A percentile compares a stretch with the other conserved stretches of the same genome.
phyloP scores from a whole-genome alignment of 2,329 filamentous ascomycete genomes.

The Fusarium praegraminearum region DNA sequence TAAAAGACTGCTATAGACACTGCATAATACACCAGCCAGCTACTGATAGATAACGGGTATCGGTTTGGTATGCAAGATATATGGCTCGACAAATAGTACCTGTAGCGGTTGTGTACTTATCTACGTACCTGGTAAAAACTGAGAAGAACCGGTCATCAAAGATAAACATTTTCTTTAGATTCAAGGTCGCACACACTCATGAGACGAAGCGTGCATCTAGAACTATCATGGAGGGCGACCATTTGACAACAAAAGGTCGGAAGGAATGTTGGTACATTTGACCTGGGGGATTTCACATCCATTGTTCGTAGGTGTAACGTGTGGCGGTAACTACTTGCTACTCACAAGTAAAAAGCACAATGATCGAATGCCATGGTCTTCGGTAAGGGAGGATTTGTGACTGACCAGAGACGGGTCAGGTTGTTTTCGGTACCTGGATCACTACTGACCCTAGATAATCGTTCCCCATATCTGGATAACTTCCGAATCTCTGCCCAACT shows the following conservation, averaged over 20 bases:
- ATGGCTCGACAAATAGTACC: no score
- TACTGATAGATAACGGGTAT: neutral
- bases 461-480: neutral
- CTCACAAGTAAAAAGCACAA: neutral
- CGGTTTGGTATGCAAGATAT: neutral
- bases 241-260: neutral
- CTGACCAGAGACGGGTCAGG: neutral
- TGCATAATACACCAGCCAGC: no score
- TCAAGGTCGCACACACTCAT: neutral
- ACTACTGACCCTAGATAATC: neutral
- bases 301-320: neutral
- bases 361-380: neutral
- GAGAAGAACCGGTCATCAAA: neutral
- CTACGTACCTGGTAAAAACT: neutral
- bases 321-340: neutral
- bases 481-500: neutral
- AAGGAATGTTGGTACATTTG: neutral
- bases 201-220: neutral
- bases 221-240: neutral
- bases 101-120: neutral
- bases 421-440: neutral
- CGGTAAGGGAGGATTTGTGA: neutral
- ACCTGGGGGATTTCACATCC: neutral
- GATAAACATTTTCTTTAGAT: neutral
- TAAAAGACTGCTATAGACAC: no score